Percentiles rank a stretch among this genome's conserved stretches.
Evolutionary conservation across 495 filamentous ascomycete genomes (phyloP).

Genomic region (Aspergillus steynii): DNA sequence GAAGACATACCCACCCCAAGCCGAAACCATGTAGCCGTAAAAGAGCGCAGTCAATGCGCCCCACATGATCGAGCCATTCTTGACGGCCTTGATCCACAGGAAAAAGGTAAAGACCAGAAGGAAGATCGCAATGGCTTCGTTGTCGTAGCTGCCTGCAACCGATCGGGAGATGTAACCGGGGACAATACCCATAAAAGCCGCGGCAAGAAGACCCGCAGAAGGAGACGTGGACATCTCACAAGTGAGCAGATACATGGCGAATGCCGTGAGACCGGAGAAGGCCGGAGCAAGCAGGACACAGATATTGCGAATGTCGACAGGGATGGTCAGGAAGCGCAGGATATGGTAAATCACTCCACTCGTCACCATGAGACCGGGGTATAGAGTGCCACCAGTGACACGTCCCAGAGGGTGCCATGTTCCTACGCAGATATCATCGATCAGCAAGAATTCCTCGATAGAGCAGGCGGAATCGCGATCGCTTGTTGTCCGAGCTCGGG

Average conservation of each 20-base stretch:
- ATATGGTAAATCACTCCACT: constrained; percentile 95
- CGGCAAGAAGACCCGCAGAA: constrained; percentile 92
- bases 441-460: constrained; percentile 7
- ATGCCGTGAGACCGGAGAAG: constrained; percentile 93
- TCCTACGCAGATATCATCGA: constrained; percentile 44
- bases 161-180: constrained; percentile 98
- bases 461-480: background rate
- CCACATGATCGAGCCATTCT: constrained; percentile 94
- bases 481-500: constrained; percentile 1
- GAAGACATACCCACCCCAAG: constrained; percentile 99
- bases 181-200: constrained; percentile 94
- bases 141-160: constrained; percentile 98
- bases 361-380: constrained; percentile 98
- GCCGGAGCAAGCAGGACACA: constrained; percentile 95
- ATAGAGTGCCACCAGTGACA: constrained; percentile 97
- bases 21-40: constrained; percentile 99
- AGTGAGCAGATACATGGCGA: constrained; percentile 93
- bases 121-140: constrained; percentile 99
- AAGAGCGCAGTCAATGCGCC: constrained; percentile 92
- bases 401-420: constrained; percentile 99
- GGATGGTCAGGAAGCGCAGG: constrained; percentile 86
- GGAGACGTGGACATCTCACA: constrained; percentile 92
- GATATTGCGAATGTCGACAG: constrained; percentile 98
- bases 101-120: constrained; percentile 98
- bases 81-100: constrained; percentile 98